These are phyloP conservation scores for Fusarium lateritium DNA, from an alignment of 2,329 filamentous ascomycete genomes.

Conservation along the genomic window DNA sequence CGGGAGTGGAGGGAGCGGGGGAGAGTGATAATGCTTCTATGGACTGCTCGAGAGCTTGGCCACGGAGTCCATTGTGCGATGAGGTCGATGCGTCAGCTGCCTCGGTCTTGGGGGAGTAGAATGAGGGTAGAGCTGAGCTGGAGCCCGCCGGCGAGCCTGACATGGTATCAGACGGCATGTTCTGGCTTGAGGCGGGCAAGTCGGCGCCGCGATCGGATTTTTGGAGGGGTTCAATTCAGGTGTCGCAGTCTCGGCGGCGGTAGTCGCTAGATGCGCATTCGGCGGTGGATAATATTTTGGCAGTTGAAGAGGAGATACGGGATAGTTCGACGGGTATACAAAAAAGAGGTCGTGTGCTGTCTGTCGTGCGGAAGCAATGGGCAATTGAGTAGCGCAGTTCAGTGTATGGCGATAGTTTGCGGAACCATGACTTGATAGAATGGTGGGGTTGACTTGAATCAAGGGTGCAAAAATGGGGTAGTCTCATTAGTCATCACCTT, in stretches of 20 bases:
- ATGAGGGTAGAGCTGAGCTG: conserved; percentile 60
- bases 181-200: conserved; percentile 42
- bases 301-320: not conserved
- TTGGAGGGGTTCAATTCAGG: conserved; percentile 34
- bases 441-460: conserved; percentile 42
- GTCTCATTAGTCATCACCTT: conserved; percentile 44
- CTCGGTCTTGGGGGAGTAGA: conserved; percentile 61
- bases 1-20: conserved; percentile 39
- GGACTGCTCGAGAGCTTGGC: conserved; percentile 44
- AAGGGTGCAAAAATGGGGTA: conserved; percentile 28
- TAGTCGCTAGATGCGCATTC: conserved; percentile 40
- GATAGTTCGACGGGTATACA: conserved; percentile 4
- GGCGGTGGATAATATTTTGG: not conserved
- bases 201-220: conserved; percentile 45
- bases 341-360: conserved; percentile 19
- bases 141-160: conserved; percentile 50
- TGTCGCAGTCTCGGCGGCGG: conserved; percentile 31
- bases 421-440: conserved; percentile 45
- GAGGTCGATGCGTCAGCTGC: conserved; percentile 43
- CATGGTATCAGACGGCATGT: conserved; percentile 51
- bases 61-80: conserved; percentile 27
- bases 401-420: conserved; percentile 47
- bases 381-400: conserved; percentile 32
- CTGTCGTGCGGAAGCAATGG: conserved; percentile 20
- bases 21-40: conserved; percentile 58